These are phyloP conservation scores for Arbutus unedo DNA, from an alignment of 148 eudicot genomes.

Conservation along the genomic window DNA sequence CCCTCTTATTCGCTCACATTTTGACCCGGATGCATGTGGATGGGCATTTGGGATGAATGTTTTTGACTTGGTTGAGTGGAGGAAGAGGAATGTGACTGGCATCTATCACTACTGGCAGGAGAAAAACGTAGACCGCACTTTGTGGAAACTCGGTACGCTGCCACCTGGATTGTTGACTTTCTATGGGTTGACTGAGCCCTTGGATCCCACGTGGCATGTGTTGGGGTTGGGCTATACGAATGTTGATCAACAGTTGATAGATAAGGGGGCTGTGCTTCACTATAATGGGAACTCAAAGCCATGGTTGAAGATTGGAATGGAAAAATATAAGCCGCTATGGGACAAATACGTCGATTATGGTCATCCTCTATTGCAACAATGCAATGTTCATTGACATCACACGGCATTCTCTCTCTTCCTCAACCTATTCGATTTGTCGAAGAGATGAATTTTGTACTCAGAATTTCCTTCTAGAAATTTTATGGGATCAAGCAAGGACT, in stretches of 20 bases:
- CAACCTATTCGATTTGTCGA: neutral
- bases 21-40: conserved; percentile 91
- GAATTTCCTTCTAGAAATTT: conserved; percentile 7
- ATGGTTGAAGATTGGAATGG: conserved; percentile 84
- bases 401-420: conserved; percentile 4
- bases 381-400: conserved; percentile 71
- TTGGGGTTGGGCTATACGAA: conserved; percentile 78
- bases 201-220: conserved; percentile 69
- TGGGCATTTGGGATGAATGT: conserved; percentile 96
- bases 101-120: conserved; percentile 94
- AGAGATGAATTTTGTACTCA: neutral
- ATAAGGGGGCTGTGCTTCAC: conserved; percentile 78
- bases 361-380: conserved; percentile 63
- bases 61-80: conserved; percentile 81
- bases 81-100: conserved; percentile 78
- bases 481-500: conserved; percentile 10
- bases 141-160: conserved; percentile 84
- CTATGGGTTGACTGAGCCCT: conserved; percentile 73
- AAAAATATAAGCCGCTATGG: conserved; percentile 79
- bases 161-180: conserved; percentile 88
- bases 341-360: conserved; percentile 68
- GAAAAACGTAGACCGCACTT: conserved; percentile 69
- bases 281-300: conserved; percentile 85
- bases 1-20: conserved; percentile 76
- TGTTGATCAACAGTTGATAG: conserved; percentile 56